These are phyloP conservation scores for Linderniella brevidens DNA, from an alignment of 257 asterid genomes.

Conservation along the genomic window DNA sequence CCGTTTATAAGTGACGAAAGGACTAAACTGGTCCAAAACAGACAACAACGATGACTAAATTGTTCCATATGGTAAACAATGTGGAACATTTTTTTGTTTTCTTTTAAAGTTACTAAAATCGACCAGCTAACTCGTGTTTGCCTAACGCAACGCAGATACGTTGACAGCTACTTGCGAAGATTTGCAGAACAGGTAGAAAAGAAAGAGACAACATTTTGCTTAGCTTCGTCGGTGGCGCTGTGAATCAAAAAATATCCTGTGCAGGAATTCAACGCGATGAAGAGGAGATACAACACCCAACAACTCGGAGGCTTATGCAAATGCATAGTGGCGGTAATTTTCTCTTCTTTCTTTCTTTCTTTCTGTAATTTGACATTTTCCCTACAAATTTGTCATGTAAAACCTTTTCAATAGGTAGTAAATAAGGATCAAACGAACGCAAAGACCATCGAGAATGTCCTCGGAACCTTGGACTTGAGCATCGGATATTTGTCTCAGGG, in stretches of 20 bases:
- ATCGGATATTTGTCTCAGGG: constrained; percentile 26
- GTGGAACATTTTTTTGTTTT: too few species aligned
- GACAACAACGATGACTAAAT: too few species aligned
- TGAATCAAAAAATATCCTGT: not conserved
- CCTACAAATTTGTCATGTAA: too few species aligned
- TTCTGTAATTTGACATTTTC: too few species aligned
- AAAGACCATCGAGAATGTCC: constrained; percentile 23
- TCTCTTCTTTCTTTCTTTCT: not conserved
- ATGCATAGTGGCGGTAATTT: constrained; percentile 46
- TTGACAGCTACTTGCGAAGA: constrained; percentile 28
- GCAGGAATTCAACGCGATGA: constrained; percentile 49
- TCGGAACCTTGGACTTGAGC: constrained; percentile 62
- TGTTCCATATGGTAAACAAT: too few species aligned
- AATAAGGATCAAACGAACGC: constrained; percentile 20
- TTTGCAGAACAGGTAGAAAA: constrained; percentile 55
- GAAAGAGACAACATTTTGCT: not conserved
- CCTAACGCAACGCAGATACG: constrained; percentile 53
- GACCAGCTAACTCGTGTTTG: too few species aligned
- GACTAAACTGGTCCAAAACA: too few species aligned
- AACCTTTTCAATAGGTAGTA: constrained; percentile 9
- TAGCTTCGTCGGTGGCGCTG: too few species aligned
- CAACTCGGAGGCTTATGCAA: constrained; percentile 31
- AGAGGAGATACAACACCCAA: constrained; percentile 34
- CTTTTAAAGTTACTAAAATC: too few species aligned
- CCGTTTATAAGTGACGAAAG: too few species aligned